A percentile compares a stretch with the other conserved stretches of the same genome.
Evolutionary conservation across 768 basidiomycete species (phyloP).

Genomic region (Suillus variegatus): DNA sequence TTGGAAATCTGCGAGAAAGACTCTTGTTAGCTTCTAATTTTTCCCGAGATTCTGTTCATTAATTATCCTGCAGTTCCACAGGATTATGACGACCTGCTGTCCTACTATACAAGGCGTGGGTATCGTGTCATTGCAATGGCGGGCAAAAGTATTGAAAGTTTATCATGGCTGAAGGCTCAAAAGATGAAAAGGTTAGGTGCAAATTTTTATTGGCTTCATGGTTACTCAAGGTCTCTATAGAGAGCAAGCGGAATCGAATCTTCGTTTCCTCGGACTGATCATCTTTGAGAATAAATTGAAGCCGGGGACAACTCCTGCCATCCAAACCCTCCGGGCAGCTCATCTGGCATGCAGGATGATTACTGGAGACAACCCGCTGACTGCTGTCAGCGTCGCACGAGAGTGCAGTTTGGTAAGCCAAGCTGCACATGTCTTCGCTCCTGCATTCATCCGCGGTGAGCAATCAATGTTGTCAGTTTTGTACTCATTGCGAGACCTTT

Average conservation of each 20-base stretch:
- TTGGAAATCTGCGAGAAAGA: conserved; percentile 87
- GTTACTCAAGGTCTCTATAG: conserved; percentile 39
- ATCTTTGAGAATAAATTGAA: conserved; percentile 99
- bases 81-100: conserved; percentile 94
- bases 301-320: conserved; percentile 85
- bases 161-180: conserved; percentile 98
- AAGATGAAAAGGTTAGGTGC: conserved; percentile 81
- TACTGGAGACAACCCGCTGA: conserved; percentile 95
- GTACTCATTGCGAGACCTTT: conserved; percentile 5
- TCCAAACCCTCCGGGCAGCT: conserved; percentile 83
- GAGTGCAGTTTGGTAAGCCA: conserved; percentile 91
- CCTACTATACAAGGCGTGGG: conserved; percentile 95
- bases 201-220: conserved; percentile 5
- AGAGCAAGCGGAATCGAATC: conserved; percentile 89
- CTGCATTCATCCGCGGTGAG: conserved; percentile 73
- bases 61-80: conserved; percentile 67
- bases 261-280: conserved; percentile 91
- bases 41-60: conserved; percentile 16
- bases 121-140: conserved; percentile 98
- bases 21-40: conserved; percentile 62
- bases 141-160: conserved; percentile 89
- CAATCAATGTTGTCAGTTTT: not conserved
- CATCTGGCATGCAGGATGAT: conserved; percentile 97
- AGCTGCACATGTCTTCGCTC: conserved; percentile 86
- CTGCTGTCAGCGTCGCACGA: conserved; percentile 94